Conservation (phyloP, 441 rosid species). For the Dalechampia spathulata region DNA sequence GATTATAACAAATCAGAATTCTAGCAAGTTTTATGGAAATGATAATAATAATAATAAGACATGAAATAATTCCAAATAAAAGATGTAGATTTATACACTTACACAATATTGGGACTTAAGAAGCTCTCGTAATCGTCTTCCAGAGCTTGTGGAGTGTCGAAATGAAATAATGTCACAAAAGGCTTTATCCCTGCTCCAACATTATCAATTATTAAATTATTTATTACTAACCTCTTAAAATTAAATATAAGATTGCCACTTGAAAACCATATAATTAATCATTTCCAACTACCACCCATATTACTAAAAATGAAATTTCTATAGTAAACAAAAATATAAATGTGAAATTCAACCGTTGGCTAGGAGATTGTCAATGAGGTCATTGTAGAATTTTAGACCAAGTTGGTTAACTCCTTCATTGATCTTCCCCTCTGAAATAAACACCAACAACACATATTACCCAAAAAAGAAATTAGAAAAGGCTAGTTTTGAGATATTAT, state of each 20-base stretch:
- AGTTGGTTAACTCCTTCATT: slow-evolving; percentile 45
- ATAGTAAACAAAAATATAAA: not conserved
- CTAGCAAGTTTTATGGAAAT: too few relatives aligned
- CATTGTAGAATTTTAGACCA: slow-evolving; percentile 25
- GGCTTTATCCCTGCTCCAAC: slow-evolving; percentile 20
- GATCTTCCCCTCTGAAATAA: slow-evolving; percentile 32
- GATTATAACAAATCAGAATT: too few relatives aligned
- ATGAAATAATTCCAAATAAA: too few relatives aligned
- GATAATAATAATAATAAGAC: not conserved
- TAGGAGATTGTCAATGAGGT: slow-evolving; percentile 45
- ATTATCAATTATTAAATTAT: too few relatives aligned
- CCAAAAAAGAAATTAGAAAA: not conserved
- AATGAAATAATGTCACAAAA: slow-evolving; percentile 25
- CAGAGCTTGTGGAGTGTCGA: slow-evolving; percentile 28
- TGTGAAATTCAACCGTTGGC: slow-evolving; percentile 25
- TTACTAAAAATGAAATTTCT: not conserved
- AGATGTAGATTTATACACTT: slow-evolving; percentile 12
- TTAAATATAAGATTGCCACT: too few relatives aligned
- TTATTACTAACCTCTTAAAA: too few relatives aligned
- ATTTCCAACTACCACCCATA: not conserved
- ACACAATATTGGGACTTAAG: slow-evolving; percentile 24
- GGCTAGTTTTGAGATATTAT: not conserved
- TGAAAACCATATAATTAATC: not conserved
- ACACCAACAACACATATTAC: not conserved
- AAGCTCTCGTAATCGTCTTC: slow-evolving; percentile 25